Evolutionary conservation across 2,329 filamentous ascomycete species (phyloP).

Genomic region (Exophiala spinifera): DNA sequence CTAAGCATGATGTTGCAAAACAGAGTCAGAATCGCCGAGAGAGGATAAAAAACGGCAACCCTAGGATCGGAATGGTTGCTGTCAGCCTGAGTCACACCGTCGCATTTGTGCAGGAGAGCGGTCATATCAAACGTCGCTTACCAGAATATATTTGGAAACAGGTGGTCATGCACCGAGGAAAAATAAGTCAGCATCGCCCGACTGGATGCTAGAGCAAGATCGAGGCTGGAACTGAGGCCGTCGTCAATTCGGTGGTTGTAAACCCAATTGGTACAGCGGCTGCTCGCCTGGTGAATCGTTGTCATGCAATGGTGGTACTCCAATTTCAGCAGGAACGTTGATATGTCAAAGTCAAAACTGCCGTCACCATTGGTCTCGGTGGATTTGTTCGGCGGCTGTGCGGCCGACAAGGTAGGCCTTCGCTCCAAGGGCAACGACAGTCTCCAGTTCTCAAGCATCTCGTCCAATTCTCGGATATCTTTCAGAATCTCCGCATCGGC

Average conservation of each 20-base stretch:
- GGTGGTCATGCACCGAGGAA: neutral
- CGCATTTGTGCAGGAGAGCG: too few relatives aligned
- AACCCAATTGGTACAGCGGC: conserved; percentile 47
- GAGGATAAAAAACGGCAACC: conserved; percentile 57
- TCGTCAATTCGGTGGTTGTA: conserved; percentile 40
- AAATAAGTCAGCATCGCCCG: neutral
- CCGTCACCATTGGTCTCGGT: conserved; percentile 25
- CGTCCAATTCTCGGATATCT: conserved; percentile 56
- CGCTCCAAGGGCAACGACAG: conserved; percentile 45
- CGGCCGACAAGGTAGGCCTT: conserved; percentile 49
- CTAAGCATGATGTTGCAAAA: conserved; percentile 55
- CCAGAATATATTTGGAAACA: neutral
- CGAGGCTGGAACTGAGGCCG: conserved; percentile 28
- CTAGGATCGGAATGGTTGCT: conserved; percentile 33
- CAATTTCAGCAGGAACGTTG: conserved; percentile 49
- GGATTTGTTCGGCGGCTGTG: conserved; percentile 29
- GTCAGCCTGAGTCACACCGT: neutral
- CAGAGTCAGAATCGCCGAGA: conserved; percentile 52
- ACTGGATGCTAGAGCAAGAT: neutral
- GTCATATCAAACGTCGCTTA: neutral
- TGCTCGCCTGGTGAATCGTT: conserved; percentile 55
- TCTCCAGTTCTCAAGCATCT: conserved; percentile 56
- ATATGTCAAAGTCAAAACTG: conserved; percentile 38
- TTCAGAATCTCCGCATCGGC: conserved; percentile 54
- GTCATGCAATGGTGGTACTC: conserved; percentile 57